These are phyloP conservation scores for Globisporangium solare DNA, from an alignment of 352 stramenopile species.

Conservation along the genomic window DNA sequence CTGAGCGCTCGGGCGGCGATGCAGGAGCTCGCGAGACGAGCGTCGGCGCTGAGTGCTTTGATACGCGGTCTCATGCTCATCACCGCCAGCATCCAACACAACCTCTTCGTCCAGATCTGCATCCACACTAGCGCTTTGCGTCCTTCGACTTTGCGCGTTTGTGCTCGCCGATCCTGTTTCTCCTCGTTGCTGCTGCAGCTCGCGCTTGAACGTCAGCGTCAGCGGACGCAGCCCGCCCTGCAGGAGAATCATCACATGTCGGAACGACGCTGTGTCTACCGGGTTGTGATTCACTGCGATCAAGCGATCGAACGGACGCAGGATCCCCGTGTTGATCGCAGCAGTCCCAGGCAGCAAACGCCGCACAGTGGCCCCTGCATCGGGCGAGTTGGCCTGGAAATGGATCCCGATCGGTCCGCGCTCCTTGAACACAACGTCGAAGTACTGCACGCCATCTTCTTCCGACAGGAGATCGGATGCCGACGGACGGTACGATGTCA, in stretches of 20 bases:
- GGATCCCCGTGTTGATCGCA: conserved; percentile 33
- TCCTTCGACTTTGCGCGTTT: background rate
- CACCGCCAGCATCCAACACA: conserved; percentile 32
- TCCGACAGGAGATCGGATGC: background rate
- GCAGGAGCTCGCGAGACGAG: conserved; percentile 7
- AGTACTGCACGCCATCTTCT: conserved; percentile 17
- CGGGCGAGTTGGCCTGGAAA: conserved; percentile 73
- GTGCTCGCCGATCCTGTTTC: background rate
- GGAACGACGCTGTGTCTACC: conserved; percentile 66
- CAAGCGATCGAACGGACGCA: conserved; percentile 63
- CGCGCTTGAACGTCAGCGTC: conserved; percentile 70
- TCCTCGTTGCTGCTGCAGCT: conserved; percentile 3
- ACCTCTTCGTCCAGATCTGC: conserved; percentile 56
- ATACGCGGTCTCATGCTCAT: conserved; percentile 6
- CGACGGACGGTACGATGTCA: background rate
- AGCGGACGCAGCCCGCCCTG: conserved; percentile 74
- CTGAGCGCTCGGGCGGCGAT: background rate
- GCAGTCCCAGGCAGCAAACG: conserved; percentile 55
- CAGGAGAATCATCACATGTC: conserved; percentile 75
- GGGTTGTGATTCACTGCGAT: conserved; percentile 76
- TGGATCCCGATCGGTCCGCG: conserved; percentile 72
- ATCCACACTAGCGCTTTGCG: background rate
- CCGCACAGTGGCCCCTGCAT: conserved; percentile 58
- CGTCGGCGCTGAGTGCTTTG: conserved; percentile 1
- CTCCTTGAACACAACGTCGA: conserved; percentile 77